These are phyloP conservation scores for Corylus avellana DNA, from an alignment of 306 rosid species.

Conservation along the genomic window DNA sequence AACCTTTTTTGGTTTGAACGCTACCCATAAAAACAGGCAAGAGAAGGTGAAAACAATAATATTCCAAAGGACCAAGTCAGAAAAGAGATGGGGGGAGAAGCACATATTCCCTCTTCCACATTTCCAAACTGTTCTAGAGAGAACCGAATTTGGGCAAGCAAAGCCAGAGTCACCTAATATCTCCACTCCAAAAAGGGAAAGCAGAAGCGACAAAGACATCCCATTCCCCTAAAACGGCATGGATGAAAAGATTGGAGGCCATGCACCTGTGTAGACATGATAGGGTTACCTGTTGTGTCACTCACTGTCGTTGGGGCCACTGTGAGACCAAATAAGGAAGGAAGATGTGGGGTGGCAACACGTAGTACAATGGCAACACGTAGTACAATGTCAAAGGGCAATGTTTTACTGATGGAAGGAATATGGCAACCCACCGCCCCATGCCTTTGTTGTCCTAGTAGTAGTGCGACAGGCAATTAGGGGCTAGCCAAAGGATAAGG, in stretches of 20 bases:
- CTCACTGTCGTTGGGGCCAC: conserved; percentile 17
- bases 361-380: conserved; percentile 46
- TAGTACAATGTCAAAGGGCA: conserved; percentile 22
- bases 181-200: conserved; percentile 46
- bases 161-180: conserved; percentile 20
- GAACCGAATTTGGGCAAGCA: conserved; percentile 26
- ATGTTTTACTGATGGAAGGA: neutral
- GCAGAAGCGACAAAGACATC: neutral
- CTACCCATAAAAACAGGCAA: neutral
- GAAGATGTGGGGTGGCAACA: conserved; percentile 49
- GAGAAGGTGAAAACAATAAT: neutral
- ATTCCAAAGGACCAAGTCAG: neutral
- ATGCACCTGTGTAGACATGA: conserved; percentile 23
- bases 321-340: conserved; percentile 35
- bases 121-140: neutral
- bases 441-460: neutral
- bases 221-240: conserved; percentile 16
- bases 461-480: neutral
- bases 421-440: conserved; percentile 16
- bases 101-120: neutral
- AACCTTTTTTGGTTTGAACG: neutral
- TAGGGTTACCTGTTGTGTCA: conserved; percentile 27
- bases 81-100: neutral
- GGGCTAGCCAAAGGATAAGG: conserved; percentile 27
- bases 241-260: neutral